Evolutionary conservation across 768 basidiomycete genomes (phyloP).

Genomic region (Ramaria sp.): DNA sequence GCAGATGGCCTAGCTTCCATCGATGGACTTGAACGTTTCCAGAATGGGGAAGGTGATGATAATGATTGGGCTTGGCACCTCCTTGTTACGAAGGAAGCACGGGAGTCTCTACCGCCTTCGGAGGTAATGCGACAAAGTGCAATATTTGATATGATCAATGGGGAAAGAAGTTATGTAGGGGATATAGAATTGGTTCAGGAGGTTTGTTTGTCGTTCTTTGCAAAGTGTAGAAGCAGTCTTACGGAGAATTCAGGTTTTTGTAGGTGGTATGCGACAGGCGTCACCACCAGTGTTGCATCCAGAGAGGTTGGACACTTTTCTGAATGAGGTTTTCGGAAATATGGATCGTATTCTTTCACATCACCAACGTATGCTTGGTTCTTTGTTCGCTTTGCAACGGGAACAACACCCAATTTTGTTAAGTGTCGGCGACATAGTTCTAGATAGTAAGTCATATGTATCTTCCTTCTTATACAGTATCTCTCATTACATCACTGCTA

Average conservation of each 20-base stretch:
- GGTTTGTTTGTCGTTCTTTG: constrained; percentile 26
- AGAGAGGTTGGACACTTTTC: constrained; percentile 48
- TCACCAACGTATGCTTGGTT: constrained; percentile 57
- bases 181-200: constrained; percentile 66
- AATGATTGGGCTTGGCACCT: constrained; percentile 77
- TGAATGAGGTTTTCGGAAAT: constrained; percentile 80
- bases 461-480: constrained; percentile 7
- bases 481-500: too few relatives aligned
- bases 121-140: constrained; percentile 81
- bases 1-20: background rate
- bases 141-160: constrained; percentile 83
- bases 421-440: constrained; percentile 75
- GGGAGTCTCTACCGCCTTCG: constrained; percentile 55
- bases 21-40: constrained; percentile 47
- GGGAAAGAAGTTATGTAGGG: constrained; percentile 78
- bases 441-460: constrained; percentile 46
- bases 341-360: constrained; percentile 52
- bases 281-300: constrained; percentile 55
- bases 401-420: constrained; percentile 80
- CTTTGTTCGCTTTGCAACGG: constrained; percentile 69
- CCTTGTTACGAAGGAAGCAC: constrained; percentile 63
- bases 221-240: constrained; percentile 1
- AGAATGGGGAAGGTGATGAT: constrained; percentile 49
- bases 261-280: constrained; percentile 49
- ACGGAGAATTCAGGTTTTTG: constrained; percentile 47